A percentile compares a stretch with the other conserved stretches of the same genome.
Evolutionary conservation across 306 rosid genomes (phyloP).

Genomic region (Leucaena leucocephala): DNA sequence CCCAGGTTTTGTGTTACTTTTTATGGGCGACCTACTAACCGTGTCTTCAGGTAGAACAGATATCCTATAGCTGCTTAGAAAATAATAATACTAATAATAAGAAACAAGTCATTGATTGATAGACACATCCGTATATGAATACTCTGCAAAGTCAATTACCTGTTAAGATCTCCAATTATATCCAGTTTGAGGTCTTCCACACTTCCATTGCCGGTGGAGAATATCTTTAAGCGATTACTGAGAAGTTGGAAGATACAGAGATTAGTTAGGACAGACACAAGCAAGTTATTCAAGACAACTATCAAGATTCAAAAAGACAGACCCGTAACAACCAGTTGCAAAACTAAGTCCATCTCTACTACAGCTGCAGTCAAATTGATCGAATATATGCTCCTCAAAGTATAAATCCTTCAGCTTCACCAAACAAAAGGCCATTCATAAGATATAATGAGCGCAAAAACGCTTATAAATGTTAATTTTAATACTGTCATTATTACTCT

Average conservation of each 20-base stretch:
- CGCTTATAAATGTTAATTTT: neutral
- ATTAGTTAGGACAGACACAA: slow-evolving; percentile 17
- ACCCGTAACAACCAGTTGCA: slow-evolving; percentile 82
- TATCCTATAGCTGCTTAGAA: slow-evolving; percentile 33
- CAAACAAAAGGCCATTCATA: neutral
- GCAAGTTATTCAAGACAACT: neutral
- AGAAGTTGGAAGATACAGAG: slow-evolving; percentile 18
- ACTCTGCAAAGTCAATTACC: neutral
- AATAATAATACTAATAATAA: neutral
- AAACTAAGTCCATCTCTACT: slow-evolving; percentile 64
- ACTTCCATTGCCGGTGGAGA: slow-evolving; percentile 48
- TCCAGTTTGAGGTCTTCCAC: slow-evolving; percentile 56
- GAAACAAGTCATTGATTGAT: neutral
- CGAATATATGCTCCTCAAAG: slow-evolving; percentile 63
- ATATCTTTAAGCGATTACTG: slow-evolving; percentile 62
- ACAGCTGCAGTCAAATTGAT: slow-evolving; percentile 68
- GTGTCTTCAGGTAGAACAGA: slow-evolving; percentile 44
- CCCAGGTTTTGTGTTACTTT: slow-evolving; percentile 55
- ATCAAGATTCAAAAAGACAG: slow-evolving; percentile 9
- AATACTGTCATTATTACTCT: slow-evolving; percentile 41
- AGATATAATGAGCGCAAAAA: neutral
- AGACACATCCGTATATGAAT: neutral
- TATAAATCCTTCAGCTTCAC: slow-evolving; percentile 65
- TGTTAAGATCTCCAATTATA: slow-evolving; percentile 31
- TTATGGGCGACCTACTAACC: slow-evolving; percentile 58